Evolutionary conservation across 106 monocot genomes (phyloP).

Genomic region (Phalaenopsis aphrodite): DNA sequence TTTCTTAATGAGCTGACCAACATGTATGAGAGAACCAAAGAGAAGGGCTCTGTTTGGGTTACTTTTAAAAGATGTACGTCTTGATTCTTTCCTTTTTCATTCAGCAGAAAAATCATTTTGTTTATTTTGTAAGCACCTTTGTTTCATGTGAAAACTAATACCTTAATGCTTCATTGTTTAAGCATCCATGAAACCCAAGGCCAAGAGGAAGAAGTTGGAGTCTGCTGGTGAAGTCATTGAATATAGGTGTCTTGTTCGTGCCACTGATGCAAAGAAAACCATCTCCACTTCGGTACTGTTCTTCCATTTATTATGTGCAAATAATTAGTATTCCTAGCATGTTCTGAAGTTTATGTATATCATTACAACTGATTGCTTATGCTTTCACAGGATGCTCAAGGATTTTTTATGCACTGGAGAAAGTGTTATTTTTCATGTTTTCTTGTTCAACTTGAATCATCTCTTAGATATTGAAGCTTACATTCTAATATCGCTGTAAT

Average conservation of each 20-base stretch:
- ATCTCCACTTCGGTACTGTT: conserved; percentile 71
- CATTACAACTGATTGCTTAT: not conserved
- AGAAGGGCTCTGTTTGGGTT: conserved; percentile 94
- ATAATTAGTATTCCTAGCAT: not conserved
- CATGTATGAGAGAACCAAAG: conserved; percentile 68
- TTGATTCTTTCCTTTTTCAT: not conserved
- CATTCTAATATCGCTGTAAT: not conserved
- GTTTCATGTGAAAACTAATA: not conserved
- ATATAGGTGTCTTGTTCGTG: conserved; percentile 80
- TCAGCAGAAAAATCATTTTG: not conserved
- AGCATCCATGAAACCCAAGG: conserved; percentile 75
- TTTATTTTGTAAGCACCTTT: not conserved
- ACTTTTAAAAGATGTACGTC: conserved; percentile 74
- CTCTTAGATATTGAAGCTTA: not conserved
- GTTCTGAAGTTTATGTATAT: no score
- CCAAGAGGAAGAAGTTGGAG: conserved; percentile 42
- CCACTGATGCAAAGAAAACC: conserved; percentile 84
- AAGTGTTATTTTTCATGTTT: not conserved
- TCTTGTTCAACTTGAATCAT: not conserved
- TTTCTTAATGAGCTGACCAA: conserved; percentile 86
- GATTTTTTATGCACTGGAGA: not conserved
- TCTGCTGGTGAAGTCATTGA: conserved; percentile 51
- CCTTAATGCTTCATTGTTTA: conserved; percentile 6
- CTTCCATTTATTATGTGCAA: not conserved
- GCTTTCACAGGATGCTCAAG: not conserved